Percentiles rank a stretch among this genome's conserved stretches.
phyloP scores from a whole-genome alignment of 345 rosid genomes.

The Rhodomyrtus tomentosa region DNA sequence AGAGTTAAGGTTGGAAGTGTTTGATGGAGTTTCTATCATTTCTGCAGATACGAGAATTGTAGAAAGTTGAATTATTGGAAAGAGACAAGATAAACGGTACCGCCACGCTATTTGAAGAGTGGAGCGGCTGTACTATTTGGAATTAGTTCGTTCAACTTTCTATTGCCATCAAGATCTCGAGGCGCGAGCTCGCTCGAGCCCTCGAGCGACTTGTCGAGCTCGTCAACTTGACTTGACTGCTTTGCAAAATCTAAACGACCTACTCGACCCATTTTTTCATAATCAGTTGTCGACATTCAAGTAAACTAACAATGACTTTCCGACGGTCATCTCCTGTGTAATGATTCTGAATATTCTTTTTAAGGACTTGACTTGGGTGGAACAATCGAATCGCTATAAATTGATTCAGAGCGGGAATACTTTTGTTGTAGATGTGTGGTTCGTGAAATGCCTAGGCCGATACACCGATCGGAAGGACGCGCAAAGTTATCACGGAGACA shows the following conservation, averaged over 20 bases:
- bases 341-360: too few relatives aligned
- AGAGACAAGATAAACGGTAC: neutral
- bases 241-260: neutral
- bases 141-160: too few relatives aligned
- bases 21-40: neutral
- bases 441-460: too few relatives aligned
- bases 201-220: neutral
- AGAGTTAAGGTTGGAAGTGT: neutral
- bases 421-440: too few relatives aligned
- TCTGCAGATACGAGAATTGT: neutral
- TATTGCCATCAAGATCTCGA: too few relatives aligned
- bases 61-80: neutral
- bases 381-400: too few relatives aligned
- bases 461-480: too few relatives aligned
- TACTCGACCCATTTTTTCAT: neutral
- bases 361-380: rapidly evolving
- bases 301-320: neutral
- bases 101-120: neutral
- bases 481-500: too few relatives aligned
- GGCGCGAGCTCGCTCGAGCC: neutral
- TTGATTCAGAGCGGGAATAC: too few relatives aligned
- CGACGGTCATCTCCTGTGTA: neutral
- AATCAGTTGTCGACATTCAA: neutral
- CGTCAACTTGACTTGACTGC: neutral
- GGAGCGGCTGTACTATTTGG: too few relatives aligned